These are phyloP conservation scores for Podospora australis DNA, from an alignment of 495 filamentous ascomycete species.

Conservation along the genomic window DNA sequence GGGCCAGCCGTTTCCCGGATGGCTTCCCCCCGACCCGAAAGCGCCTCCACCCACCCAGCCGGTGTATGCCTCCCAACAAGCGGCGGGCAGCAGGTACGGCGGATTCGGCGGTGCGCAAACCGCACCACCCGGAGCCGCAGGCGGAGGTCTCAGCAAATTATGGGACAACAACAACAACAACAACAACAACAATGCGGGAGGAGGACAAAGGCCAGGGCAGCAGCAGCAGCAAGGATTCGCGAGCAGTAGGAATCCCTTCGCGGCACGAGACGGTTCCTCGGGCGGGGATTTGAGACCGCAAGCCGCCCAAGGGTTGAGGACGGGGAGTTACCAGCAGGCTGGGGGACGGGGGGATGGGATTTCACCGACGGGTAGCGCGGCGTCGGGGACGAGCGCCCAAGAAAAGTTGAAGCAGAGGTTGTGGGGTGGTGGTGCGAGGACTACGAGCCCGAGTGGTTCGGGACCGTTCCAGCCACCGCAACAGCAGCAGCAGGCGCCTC, in stretches of 20 bases:
- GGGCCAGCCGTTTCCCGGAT: conserved; percentile 70
- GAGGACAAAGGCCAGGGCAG: conserved; percentile 49
- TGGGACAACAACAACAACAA: conserved; percentile 64
- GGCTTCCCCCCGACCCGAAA: conserved; percentile 85
- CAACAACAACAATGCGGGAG: too few species aligned
- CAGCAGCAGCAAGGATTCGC: conserved; percentile 35
- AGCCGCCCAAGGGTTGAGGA: conserved; percentile 63
- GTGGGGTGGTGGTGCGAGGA: conserved; percentile 38
- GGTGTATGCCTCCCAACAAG: conserved; percentile 41
- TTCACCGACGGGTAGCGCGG: conserved; percentile 28
- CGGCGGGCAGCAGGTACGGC: conserved; percentile 46
- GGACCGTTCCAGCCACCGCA: conserved; percentile 36
- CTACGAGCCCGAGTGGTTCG: conserved; percentile 31
- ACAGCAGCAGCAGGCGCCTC: conserved; percentile 16
- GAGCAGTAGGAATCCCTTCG: conserved; percentile 16
- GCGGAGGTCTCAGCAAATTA: conserved; percentile 58
- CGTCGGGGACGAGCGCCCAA: conserved; percentile 33
- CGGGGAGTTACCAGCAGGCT: conserved; percentile 61
- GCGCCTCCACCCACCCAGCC: conserved; percentile 48
- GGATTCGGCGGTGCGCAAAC: conserved; percentile 36
- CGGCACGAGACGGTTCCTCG: conserved; percentile 7
- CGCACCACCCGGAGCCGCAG: conserved; percentile 19
- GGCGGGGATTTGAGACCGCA: conserved; percentile 28
- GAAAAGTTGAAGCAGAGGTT: conserved; percentile 47
- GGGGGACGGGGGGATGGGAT: conserved; percentile 23